phyloP scores from a whole-genome alignment of 176 grass and related monocot species.

The Olyra latifolia region DNA sequence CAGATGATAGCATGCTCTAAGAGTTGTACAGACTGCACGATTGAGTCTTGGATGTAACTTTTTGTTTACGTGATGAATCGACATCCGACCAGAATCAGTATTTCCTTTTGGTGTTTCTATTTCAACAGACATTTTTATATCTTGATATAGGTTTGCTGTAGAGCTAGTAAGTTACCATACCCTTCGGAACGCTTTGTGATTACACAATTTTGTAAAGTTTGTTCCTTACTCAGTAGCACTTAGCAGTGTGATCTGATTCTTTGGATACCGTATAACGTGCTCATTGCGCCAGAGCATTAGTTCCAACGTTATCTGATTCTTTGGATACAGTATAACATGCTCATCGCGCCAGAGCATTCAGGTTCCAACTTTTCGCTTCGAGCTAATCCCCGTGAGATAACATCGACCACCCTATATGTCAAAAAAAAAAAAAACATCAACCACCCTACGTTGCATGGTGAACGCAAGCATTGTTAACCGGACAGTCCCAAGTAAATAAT shows the following conservation, averaged over 20 bases:
- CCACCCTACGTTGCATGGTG: too few species aligned
- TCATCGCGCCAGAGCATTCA: neutral
- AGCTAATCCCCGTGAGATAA: too few species aligned
- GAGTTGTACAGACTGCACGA: neutral
- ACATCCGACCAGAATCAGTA: neutral
- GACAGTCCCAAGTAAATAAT: too few species aligned
- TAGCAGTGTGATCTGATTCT: neutral
- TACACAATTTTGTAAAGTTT: neutral
- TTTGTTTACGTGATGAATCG: neutral
- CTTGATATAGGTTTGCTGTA: neutral
- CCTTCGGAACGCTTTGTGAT: neutral
- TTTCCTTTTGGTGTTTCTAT: neutral
- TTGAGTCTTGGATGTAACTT: neutral
- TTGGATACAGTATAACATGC: neutral
- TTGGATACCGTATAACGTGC: neutral
- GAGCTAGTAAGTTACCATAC: neutral
- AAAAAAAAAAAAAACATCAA: too few species aligned
- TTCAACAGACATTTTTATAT: slow-evolving; percentile 5
- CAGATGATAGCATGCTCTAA: neutral
- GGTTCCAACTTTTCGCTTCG: neutral
- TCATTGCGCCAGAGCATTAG: neutral
- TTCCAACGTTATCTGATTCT: neutral
- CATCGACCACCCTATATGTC: too few species aligned
- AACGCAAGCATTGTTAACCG: too few species aligned
- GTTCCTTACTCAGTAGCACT: neutral